Base-by-base conservation (phyloP, 371 early-diverging fungal species). In the Nosema muscidifuracis region DNA sequence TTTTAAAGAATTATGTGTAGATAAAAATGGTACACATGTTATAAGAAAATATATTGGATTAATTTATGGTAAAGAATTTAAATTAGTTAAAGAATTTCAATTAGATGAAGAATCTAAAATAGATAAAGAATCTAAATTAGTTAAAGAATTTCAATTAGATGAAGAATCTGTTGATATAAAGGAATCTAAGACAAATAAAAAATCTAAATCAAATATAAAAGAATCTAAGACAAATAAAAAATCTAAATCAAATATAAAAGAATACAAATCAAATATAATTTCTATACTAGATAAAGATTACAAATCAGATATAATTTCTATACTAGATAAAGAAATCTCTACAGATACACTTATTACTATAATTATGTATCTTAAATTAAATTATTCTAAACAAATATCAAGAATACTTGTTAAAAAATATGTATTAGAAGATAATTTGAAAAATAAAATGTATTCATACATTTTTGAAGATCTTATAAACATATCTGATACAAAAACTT, bases 381-480 rank as follows among this genome's bases (percentile, higher is more conserved):
- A 44, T 18, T 50, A 65, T 30, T 65, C 66, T 24, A 55, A 65
- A 50, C 30, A 16, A 31, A 22, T 71, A 9, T 31, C 67, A 22
- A 24, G 63, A 18, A 44, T 47, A 15, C 30, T 76, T 26, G 31
- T 76, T 1, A 50, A 65, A 33, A 24, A 34, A 13, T 38, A 68
- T 53, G 51, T 65, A 26, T 33, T 57, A 15, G 28, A 20, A 38
- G 51, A 58, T 33, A 53, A 66, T 20, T 51, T 60, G 12, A 43
- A 69, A 4, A 70, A 68, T 28, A 56, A 47, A 36, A 42, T 65
- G 26, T 60, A 36, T 15, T 58, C 73, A 3, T 78, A 65, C 56
- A 47, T 81, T 40, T 81, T 75, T 73, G 78, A 81, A 68, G 71
- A 67, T 64, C 60, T 76, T 50, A 63, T 73, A 34, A 20, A 40